Evolutionary conservation across 1,284 basidiomycete species (phyloP).

Genomic region (Athelia psychrophila): DNA sequence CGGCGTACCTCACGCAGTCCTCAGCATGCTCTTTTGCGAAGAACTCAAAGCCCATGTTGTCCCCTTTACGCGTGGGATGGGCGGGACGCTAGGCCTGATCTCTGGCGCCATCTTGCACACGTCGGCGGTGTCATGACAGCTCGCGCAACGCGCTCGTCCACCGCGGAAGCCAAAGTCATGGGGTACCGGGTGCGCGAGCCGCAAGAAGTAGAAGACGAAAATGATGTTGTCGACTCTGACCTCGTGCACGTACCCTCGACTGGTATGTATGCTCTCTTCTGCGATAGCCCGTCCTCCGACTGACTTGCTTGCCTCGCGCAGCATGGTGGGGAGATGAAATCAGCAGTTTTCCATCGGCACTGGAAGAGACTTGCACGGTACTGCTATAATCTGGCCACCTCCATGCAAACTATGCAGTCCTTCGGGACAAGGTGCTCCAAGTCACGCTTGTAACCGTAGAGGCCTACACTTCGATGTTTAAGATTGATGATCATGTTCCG

Average conservation of each 20-base stretch:
- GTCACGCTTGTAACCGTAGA: conserved; percentile 29
- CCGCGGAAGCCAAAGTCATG: conserved; percentile 39
- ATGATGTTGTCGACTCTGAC: conserved; percentile 36
- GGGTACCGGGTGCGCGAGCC: conserved; percentile 32
- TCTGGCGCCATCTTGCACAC: conserved; percentile 38
- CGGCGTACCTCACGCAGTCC: conserved; percentile 36
- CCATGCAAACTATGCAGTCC: conserved; percentile 27
- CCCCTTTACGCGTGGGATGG: conserved; percentile 42
- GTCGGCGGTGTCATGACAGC: conserved; percentile 42
- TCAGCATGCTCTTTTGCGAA: conserved; percentile 34
- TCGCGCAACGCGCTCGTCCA: conserved; percentile 38
- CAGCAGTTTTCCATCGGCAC: conserved; percentile 36
- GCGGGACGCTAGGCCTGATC: conserved; percentile 33
- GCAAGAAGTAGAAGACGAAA: conserved; percentile 31
- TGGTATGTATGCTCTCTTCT: neutral
- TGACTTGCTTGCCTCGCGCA: conserved; percentile 4
- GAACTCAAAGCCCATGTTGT: conserved; percentile 32
- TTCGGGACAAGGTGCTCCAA: conserved; percentile 32
- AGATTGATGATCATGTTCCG: conserved; percentile 33
- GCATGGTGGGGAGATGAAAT: conserved; percentile 37
- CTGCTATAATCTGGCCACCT: conserved; percentile 37
- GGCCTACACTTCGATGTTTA: conserved; percentile 18
- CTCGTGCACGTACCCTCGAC: conserved; percentile 36
- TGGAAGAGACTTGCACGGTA: conserved; percentile 36
- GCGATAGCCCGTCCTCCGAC: neutral